A percentile compares a stretch with the other conserved stretches of the same genome.
phyloP scores from a whole-genome alignment of 495 filamentous ascomycete genomes.

The Staphylotrichum longicolle region DNA sequence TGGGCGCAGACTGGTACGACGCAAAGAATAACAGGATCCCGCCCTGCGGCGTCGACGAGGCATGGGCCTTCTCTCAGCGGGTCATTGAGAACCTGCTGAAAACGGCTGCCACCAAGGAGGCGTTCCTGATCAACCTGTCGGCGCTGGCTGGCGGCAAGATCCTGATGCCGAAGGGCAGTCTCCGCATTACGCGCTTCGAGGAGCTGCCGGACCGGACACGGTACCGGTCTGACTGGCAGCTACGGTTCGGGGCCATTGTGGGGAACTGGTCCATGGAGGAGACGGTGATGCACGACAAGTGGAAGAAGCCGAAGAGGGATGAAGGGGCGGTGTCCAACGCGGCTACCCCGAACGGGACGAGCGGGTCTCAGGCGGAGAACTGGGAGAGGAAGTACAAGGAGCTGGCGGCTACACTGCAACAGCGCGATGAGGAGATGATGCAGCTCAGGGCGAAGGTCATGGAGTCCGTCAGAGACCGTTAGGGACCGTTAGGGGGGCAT shows the following conservation, averaged over 20 bases:
- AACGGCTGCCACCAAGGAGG: conserved; percentile 43
- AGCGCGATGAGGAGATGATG: conserved; percentile 34
- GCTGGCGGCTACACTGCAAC: conserved; percentile 31
- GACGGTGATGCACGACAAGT: conserved; percentile 41
- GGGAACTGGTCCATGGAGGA: conserved; percentile 50
- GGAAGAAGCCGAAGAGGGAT: conserved; percentile 30
- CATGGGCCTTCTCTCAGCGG: conserved; percentile 43
- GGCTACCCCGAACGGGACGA: background rate
- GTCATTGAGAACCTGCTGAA: conserved; percentile 46
- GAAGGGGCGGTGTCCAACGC: conserved; percentile 18
- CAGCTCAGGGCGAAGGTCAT: conserved; percentile 30
- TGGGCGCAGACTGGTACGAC: conserved; percentile 46
- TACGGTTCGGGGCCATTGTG: conserved; percentile 44
- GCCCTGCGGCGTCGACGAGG: conserved; percentile 46
- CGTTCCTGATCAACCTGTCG: conserved; percentile 53
- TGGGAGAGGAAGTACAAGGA: conserved; percentile 44
- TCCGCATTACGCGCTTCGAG: conserved; percentile 39
- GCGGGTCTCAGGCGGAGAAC: conserved; percentile 18
- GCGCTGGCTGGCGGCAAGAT: conserved; percentile 49
- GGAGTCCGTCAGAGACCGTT: conserved; percentile 19
- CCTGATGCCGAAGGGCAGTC: conserved; percentile 38
- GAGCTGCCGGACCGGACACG: conserved; percentile 32
- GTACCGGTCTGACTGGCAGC: conserved; percentile 48
- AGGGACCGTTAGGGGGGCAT: background rate
- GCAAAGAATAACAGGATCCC: conserved; percentile 34